These are phyloP conservation scores for Polygonum maritimum DNA, from an alignment of 148 eudicot species.

Conservation along the genomic window DNA sequence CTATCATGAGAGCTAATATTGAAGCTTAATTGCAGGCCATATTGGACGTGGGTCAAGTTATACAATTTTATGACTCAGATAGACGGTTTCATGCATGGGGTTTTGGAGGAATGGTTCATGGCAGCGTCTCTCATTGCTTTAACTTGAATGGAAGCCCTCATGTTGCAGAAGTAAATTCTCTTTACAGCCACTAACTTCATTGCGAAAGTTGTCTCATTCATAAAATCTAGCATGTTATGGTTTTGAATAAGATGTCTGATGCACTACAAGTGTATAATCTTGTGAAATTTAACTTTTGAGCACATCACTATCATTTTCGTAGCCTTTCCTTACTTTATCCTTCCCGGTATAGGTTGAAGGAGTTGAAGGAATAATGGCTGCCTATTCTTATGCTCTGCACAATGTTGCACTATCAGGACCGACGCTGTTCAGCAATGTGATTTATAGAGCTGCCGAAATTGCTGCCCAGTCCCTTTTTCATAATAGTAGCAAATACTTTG, in stretches of 20 bases:
- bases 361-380: constrained; percentile 83
- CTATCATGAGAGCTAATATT: neutral
- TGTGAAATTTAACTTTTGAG: neutral
- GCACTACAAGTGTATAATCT: neutral
- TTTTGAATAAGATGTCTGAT: neutral
- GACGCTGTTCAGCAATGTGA: constrained; percentile 68
- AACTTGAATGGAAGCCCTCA: constrained; percentile 48
- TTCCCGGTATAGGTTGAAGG: constrained; percentile 50
- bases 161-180: constrained; percentile 20
- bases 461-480: constrained; percentile 50
- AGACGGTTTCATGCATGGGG: constrained; percentile 88
- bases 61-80: constrained; percentile 85
- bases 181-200: no score
- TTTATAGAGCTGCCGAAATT: constrained; percentile 71
- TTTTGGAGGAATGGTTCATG: constrained; percentile 40
- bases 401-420: constrained; percentile 78
- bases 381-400: constrained; percentile 57
- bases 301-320: neutral
- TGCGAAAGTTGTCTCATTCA: neutral
- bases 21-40: constrained; percentile 51
- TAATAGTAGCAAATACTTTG: constrained; percentile 50
- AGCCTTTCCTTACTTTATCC: neutral
- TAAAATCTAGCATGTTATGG: neutral
- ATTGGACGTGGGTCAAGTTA: constrained; percentile 69
- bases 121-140: constrained; percentile 73